These are phyloP conservation scores for Xylariaceae sp. DNA, from an alignment of 2,329 filamentous ascomycete genomes.

Conservation along the genomic window DNA sequence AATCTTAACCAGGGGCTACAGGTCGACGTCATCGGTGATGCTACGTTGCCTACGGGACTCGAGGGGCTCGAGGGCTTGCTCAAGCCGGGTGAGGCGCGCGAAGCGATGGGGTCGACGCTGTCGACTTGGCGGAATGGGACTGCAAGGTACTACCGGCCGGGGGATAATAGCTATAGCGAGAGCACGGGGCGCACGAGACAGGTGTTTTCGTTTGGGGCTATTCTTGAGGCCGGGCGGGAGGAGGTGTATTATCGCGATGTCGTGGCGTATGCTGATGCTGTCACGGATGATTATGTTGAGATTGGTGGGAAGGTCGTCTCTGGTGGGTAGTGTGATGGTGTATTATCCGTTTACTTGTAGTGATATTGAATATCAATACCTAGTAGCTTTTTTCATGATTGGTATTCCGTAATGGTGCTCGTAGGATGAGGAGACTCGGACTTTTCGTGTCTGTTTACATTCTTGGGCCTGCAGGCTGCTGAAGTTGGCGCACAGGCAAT, in stretches of 20 bases:
- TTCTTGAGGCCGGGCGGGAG: constrained; percentile 28
- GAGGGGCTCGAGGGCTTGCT: constrained; percentile 58
- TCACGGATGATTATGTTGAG: constrained; percentile 17
- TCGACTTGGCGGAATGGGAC: constrained; percentile 53
- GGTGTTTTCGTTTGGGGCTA: constrained; percentile 48
- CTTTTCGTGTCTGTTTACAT: too few relatives aligned
- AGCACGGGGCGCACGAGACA: constrained; percentile 55
- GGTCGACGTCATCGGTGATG: constrained; percentile 35
- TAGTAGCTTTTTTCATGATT: too few relatives aligned
- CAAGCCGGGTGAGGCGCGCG: constrained; percentile 27
- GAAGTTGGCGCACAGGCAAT: too few relatives aligned
- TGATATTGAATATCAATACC: background rate
- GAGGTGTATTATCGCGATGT: constrained; percentile 56
- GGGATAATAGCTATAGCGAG: constrained; percentile 41
- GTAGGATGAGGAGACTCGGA: too few relatives aligned
- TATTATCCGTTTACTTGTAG: background rate
- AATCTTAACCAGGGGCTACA: constrained; percentile 39
- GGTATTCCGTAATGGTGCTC: too few relatives aligned
- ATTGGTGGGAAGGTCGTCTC: background rate
- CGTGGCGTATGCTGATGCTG: constrained; percentile 29
- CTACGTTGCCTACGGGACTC: constrained; percentile 53
- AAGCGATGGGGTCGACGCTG: constrained; percentile 32
- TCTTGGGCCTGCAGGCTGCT: too few relatives aligned
- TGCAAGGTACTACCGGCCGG: constrained; percentile 48
- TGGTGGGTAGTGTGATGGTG: background rate